A percentile compares a stretch with the other conserved stretches of the same genome.
phyloP scores from a whole-genome alignment of 495 filamentous ascomycete genomes.

The Jackrogersella multiformis region DNA sequence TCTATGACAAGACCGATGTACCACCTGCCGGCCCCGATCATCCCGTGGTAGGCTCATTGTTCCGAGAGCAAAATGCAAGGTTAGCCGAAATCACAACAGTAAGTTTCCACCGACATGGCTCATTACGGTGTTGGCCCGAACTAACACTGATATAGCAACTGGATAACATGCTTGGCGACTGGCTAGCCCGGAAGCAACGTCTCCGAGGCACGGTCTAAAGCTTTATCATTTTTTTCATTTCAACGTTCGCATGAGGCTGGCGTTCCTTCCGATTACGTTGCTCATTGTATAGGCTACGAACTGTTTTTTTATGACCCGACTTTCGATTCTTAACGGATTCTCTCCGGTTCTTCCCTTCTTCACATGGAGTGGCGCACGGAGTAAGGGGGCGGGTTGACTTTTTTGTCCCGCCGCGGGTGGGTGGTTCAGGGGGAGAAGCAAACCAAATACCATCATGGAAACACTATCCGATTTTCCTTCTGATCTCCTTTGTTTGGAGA shows the following conservation, averaged over 20 bases:
- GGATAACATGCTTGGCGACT: slow-evolving; percentile 85
- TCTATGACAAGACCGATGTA: slow-evolving; percentile 87
- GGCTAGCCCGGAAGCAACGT: slow-evolving; percentile 73
- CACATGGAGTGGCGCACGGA: slow-evolving; percentile 27
- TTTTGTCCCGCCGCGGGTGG: slow-evolving; percentile 9
- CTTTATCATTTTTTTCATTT: slow-evolving; percentile 7
- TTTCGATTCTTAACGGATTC: neutral
- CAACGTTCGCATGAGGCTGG: slow-evolving; percentile 29
- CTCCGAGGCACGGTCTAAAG: slow-evolving; percentile 54
- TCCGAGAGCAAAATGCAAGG: slow-evolving; percentile 82
- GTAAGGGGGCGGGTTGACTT: slow-evolving; percentile 21
- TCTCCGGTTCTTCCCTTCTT: slow-evolving; percentile 11
- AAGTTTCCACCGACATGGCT: slow-evolving; percentile 42
- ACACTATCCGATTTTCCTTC: neutral
- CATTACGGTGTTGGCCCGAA: slow-evolving; percentile 14
- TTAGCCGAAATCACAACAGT: slow-evolving; percentile 82
- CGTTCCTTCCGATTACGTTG: slow-evolving; percentile 28
- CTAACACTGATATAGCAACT: slow-evolving; percentile 63
- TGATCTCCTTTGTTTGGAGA: slow-evolving; percentile 6
- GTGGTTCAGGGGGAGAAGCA: slow-evolving; percentile 8
- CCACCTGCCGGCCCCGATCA: slow-evolving; percentile 80
- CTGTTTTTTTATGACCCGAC: slow-evolving; percentile 21
- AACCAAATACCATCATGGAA: slow-evolving; percentile 12
- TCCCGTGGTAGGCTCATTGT: slow-evolving; percentile 81
- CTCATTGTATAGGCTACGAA: slow-evolving; percentile 41